Base-by-base conservation (phyloP, 768 basidiomycete species). In the Phanerochaete carnosa region DNA sequence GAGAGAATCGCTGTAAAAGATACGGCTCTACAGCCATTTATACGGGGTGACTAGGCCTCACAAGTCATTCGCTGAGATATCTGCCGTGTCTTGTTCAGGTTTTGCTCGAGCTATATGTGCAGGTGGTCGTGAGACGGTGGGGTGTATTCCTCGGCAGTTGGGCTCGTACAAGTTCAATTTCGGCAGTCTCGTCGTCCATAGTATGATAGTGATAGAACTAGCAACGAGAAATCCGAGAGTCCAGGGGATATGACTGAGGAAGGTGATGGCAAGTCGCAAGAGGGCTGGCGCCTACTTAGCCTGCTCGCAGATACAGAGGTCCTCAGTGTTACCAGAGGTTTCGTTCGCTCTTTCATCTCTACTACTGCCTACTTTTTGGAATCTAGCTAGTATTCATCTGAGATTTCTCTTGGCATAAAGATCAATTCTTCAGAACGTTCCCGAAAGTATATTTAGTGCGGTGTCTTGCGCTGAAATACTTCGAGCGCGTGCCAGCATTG, bases 21-120 rank as follows among this genome's bases (percentile, higher is more conserved):
- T 78, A 57, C 77, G 67, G 53, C 23, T 58, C 13, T 19, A 39
- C 52, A 52, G 19, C 51, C 29, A 32, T 15, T 3, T 16, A 23
- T 22, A 52, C 30, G 51, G 23, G 6, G 16, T n/a, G 30, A n/a
- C 5, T 2, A 9, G 33, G 51, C 51, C 89, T 58, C 75, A 94
- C 91, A 84, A 62, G 84, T 92, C 92, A 94, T 94, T 54, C 90
- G 80, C 67, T 89, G 88, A 1, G 92, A 93, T 62, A 92, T 89
- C 68, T 90, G 90, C 23, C 83, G 83, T 0, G 92, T 94, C 75
- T 93, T 94, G 72, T 89, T 86, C 45, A 94, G 77, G 69, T 94
- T 93, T 73, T 94, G 92, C 74, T 94, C 90, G 11, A 94, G 81
- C 92, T 92, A 47, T n/a, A 29, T 16, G 13, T 13, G 19, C 26